Evolutionary conservation across 1,139 yeast species (phyloP), one percentile per base, ranked within the genome.

Genomic region (Magnusiomyces suaveolens): DNA sequence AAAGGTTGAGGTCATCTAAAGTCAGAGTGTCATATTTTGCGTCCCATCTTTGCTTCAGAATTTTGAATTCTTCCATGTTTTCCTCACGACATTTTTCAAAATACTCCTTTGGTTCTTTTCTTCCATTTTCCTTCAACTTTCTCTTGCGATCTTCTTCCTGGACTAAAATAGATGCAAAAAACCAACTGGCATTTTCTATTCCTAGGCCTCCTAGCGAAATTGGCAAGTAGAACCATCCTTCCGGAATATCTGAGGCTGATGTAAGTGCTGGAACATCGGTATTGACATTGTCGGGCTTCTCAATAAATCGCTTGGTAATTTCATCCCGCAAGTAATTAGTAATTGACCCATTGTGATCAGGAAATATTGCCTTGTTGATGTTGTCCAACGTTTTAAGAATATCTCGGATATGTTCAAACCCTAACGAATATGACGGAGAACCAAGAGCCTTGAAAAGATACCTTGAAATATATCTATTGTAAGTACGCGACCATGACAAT

Each of bases 141-240:
- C 41, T 25, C 29, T 18, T 50, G 32, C 44, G 52, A n/a, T 44
- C n/a, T 36, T 36, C 4, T 36, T 36, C 41, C 10, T 36, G 4
- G 3, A 25, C 44, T 16, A 41, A 41, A 41, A 41, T 41, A 4
- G 14, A 20, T 4, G 16, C 25, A 41, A 41, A 41, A 3, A 20
- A 20, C 23, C 23, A 44, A 32, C 52, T 51, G 1, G 61, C 58
- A 23, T 59, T 56, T 25, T 32, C 33, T 6, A 60, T 47, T 14
- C 52, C 61, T 25, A 59, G 51, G 2, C 62, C 62, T n/a, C 62
- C 62, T 16, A 36, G 32, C 2, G 52, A 51, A 12, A 55, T n/a
- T 2, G 61, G 59, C 36, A 58, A 52, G 50, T 54, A 60, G n/a
- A 59, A 52, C 52, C 60, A 54, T 2, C 60, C 62, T 2, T 43